Conservation (phyloP, 148 eudicot genomes). For the Fagopyrum tataricum region DNA sequence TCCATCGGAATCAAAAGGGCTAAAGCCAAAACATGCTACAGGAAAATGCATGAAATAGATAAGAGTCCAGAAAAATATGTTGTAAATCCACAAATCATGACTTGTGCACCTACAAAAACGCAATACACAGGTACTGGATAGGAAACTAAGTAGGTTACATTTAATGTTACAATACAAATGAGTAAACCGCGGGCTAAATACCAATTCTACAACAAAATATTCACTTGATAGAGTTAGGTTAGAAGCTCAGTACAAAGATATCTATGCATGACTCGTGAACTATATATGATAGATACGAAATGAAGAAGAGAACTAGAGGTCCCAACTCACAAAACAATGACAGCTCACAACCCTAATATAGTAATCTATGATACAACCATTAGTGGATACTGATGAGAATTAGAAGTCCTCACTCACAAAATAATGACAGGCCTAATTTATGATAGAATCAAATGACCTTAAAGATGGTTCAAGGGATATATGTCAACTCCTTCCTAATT, state of each 20-base stretch:
- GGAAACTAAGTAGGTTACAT: too few relatives aligned
- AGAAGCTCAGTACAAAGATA: neutral
- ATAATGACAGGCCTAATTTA: neutral
- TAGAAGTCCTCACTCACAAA: neutral
- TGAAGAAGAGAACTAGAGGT: too few relatives aligned
- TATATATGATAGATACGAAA: too few relatives aligned
- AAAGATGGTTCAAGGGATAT: too few relatives aligned
- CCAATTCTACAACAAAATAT: neutral
- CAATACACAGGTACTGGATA: too few relatives aligned
- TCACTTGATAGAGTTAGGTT: neutral
- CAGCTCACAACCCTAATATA: too few relatives aligned
- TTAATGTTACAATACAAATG: too few relatives aligned
- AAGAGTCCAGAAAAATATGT: neutral
- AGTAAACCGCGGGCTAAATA: neutral
- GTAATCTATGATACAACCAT: neutral
- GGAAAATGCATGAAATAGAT: neutral
- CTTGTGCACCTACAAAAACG: too few relatives aligned
- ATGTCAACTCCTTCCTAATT: too few relatives aligned
- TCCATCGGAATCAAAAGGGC: neutral
- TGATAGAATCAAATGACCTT: neutral
- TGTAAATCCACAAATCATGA: neutral
- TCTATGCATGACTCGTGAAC: neutral
- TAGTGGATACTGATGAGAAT: neutral
- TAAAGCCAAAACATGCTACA: neutral
- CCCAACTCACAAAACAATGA: too few relatives aligned